A percentile compares a stretch with the other conserved stretches of the same genome.
phyloP scores from a whole-genome alignment of 805 yeast species.

The Monosporozyma aerobia region DNA sequence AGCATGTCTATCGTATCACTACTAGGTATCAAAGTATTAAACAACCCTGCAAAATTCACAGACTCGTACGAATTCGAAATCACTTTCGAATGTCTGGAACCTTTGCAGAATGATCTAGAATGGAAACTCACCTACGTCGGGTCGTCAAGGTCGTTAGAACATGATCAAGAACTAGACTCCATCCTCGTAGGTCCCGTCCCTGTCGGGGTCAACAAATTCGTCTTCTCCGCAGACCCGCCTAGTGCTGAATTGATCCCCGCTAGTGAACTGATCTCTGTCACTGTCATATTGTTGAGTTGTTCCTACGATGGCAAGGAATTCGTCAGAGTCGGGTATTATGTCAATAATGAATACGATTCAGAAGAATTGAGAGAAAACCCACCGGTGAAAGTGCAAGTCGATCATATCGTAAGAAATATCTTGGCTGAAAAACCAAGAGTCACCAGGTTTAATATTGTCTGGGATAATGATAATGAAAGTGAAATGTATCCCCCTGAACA shows the following conservation, averaged over 20 bases:
- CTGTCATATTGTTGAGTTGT: slow-evolving; percentile 87
- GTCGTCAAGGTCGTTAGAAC: slow-evolving; percentile 85
- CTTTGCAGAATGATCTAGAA: slow-evolving; percentile 74
- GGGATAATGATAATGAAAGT: slow-evolving; percentile 72
- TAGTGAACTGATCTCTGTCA: slow-evolving; percentile 86
- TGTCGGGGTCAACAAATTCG: slow-evolving; percentile 88
- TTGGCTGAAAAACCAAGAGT: slow-evolving; percentile 97
- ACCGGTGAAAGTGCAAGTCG: slow-evolving; percentile 87
- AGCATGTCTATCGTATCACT: slow-evolving; percentile 88
- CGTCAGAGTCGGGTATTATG: slow-evolving; percentile 95
- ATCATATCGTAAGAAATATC: slow-evolving; percentile 86
- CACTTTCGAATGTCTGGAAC: slow-evolving; percentile 93
- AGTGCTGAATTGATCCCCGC: slow-evolving; percentile 94
- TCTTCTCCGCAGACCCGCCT: slow-evolving; percentile 94
- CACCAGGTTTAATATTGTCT: slow-evolving; percentile 89
- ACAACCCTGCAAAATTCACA: slow-evolving; percentile 88
- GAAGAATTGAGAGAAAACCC: slow-evolving; percentile 92
- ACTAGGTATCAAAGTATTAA: slow-evolving; percentile 82
- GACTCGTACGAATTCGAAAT: slow-evolving; percentile 95
- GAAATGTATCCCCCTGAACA: slow-evolving; percentile 77
- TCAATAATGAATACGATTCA: slow-evolving; percentile 89
- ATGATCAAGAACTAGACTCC: slow-evolving; percentile 94
- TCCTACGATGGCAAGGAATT: slow-evolving; percentile 89
- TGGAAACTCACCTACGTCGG: slow-evolving; percentile 98
- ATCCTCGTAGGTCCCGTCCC: slow-evolving; percentile 98